Evolutionary conservation across 495 filamentous ascomycete genomes (phyloP), one percentile per base, ranked within the genome.

Genomic region (Hypoxylon crocopeplum): DNA sequence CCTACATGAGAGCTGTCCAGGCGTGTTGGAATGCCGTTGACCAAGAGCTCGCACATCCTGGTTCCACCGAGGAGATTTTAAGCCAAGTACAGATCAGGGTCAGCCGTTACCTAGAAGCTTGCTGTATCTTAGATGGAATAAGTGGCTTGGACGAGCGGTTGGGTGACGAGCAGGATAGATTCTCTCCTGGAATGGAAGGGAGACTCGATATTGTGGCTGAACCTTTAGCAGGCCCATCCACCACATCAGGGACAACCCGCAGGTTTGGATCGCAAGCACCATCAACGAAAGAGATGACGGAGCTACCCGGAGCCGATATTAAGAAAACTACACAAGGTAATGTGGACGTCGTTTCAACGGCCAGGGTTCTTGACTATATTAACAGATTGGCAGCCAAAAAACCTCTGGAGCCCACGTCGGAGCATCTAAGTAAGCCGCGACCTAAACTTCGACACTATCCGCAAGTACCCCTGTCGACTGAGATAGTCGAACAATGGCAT

Each of bases 1-100:
- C 86, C 0, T 97, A 93, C 69, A 88, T 90, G 74, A 86, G 88
- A 65, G 88, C 86, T 10, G 90, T 94, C 5, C 87, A 93, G 70
- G 77, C 86, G 8, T 96, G 90, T 59, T 85, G 93, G 71, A 81
- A 82, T 61, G 88, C 90, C 0, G 86, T 90, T 10, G 91, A 94
- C 46, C 82, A 85, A 41, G 86, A 90, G 62, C 78, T 78, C 30
- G 51, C 52, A 0, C 71, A 72, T 3, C 49, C 59, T n/a, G 65
- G 59, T 2, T 70, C 71, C 6, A 64, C 68, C 8, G 78, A 81
- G 34, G 66, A 73, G 34, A 71, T 80, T 20, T 69, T 78, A 16
- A 70, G 67, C 11, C 68, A 70, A 16, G 71, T 76, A 0, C 72
- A 81, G 62, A 65, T 72, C 40, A 74, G 70, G 50, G 71, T 68